Conservation (phyloP, 1,139 yeast species). For the Diutina catenulata region DNA sequence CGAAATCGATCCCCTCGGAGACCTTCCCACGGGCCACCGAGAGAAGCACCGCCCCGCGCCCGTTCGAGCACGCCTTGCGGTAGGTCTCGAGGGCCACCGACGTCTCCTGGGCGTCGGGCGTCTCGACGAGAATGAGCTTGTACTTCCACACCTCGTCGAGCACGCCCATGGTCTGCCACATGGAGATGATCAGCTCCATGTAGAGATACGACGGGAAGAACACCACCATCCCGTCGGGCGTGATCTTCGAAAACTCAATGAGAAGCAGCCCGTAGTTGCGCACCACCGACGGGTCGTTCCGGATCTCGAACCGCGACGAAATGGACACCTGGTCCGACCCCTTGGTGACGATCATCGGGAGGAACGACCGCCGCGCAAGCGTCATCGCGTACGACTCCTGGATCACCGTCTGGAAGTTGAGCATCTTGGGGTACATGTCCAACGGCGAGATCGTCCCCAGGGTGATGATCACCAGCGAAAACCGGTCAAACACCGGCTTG, state of each 20-base stretch:
- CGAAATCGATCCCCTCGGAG: slow-evolving; percentile 98
- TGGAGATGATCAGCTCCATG: slow-evolving; percentile 94
- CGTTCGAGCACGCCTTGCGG: slow-evolving; percentile 92
- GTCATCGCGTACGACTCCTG: slow-evolving; percentile 97
- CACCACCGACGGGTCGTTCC: slow-evolving; percentile 96
- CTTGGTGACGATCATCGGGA: slow-evolving; percentile 93
- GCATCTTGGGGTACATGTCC: slow-evolving; percentile 98
- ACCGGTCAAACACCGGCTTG: slow-evolving; percentile 90
- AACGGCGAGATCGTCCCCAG: slow-evolving; percentile 97
- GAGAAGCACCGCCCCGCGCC: slow-evolving; percentile 90
- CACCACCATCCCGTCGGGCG: slow-evolving; percentile 97
- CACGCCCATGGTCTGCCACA: slow-evolving; percentile 98
- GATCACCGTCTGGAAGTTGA: slow-evolving; percentile 85
- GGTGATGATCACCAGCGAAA: slow-evolving; percentile 88
- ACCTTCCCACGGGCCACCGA: slow-evolving; percentile 99
- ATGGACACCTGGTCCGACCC: slow-evolving; percentile 97
- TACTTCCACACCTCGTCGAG: slow-evolving; percentile 98
- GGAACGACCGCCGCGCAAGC: slow-evolving; percentile 77
- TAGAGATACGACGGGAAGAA: slow-evolving; percentile 94
- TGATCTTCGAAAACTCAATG: slow-evolving; percentile 85
- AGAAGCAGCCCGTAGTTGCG: slow-evolving; percentile 89
- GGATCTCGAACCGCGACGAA: slow-evolving; percentile 88
- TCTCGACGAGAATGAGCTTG: slow-evolving; percentile 88
- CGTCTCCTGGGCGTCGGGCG: slow-evolving; percentile 99
- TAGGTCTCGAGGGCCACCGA: slow-evolving; percentile 91